Conservation (phyloP, 1,139 yeast genomes). For the Blastobotrys buckinghamii region DNA sequence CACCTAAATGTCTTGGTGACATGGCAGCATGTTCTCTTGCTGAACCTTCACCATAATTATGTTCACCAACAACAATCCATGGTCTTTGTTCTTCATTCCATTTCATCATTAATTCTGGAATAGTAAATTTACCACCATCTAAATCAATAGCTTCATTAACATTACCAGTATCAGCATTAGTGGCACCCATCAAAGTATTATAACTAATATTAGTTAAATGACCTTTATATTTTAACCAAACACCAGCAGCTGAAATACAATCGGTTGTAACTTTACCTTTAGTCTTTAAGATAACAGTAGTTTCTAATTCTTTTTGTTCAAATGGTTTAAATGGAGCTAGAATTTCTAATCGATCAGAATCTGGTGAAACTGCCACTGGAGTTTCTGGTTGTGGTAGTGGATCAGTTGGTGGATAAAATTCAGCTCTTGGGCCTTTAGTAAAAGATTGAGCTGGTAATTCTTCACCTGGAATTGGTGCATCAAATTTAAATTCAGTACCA, state of each 20-base stretch:
- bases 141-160: slow-evolving; percentile 86
- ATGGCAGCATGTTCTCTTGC: slow-evolving; percentile 99
- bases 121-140: slow-evolving; percentile 66
- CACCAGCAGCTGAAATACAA: slow-evolving; percentile 98
- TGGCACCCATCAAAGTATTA: slow-evolving; percentile 95
- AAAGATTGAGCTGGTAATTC: slow-evolving; percentile 68
- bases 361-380: slow-evolving; percentile 67
- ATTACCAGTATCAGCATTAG: slow-evolving; percentile 93
- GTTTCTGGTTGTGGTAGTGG: slow-evolving; percentile 68
- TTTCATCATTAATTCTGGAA: slow-evolving; percentile 95
- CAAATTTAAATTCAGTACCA: slow-evolving; percentile 69
- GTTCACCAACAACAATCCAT: slow-evolving; percentile 96
- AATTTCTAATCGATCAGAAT: slow-evolving; percentile 73
- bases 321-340: slow-evolving; percentile 85
- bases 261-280: slow-evolving; percentile 98
- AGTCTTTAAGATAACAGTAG: slow-evolving; percentile 77
- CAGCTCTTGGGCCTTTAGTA: slow-evolving; percentile 63
- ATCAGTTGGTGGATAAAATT: slow-evolving; percentile 68
- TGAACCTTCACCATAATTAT: slow-evolving; percentile 97
- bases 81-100: slow-evolving; percentile 84
- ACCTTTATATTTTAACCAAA: slow-evolving; percentile 98
- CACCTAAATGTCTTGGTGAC: slow-evolving; percentile 92
- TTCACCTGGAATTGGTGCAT: slow-evolving; percentile 70
- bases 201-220: slow-evolving; percentile 92
- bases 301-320: slow-evolving; percentile 73